Conservation (phyloP, 768 basidiomycete species). For the Boletus sp. region DNA sequence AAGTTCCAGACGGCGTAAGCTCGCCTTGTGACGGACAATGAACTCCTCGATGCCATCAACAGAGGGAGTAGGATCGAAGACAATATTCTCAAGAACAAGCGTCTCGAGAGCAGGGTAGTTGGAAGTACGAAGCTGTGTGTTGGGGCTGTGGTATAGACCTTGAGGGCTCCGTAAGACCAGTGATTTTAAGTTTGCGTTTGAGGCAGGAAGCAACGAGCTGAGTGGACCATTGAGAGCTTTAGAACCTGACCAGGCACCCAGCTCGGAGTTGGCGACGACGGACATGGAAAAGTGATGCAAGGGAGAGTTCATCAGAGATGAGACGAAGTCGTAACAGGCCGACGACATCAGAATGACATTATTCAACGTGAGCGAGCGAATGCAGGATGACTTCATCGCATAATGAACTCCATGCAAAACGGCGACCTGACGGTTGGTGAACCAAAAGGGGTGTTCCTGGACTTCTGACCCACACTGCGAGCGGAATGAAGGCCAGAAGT, state of each 20-base stretch:
- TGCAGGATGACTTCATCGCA: conserved; percentile 18
- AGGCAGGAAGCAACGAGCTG: conserved; percentile 23
- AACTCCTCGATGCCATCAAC: conserved; percentile 30
- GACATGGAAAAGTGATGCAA: conserved; percentile 31
- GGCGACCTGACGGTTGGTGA: conserved; percentile 28
- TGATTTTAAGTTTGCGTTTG: conserved; percentile 19
- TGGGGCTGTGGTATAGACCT: conserved; percentile 30
- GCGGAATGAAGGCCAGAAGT: conserved; percentile 33
- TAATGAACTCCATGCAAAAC: conserved; percentile 26
- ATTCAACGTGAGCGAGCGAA: conserved; percentile 25
- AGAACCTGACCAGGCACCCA: conserved; percentile 31
- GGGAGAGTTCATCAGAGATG: conserved; percentile 24
- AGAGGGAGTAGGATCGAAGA: conserved; percentile 25
- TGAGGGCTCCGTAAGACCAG: conserved; percentile 29
- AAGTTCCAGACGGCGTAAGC: conserved; percentile 24
- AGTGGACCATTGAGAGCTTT: conserved; percentile 28
- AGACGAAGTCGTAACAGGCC: conserved; percentile 28
- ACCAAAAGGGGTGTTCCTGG: conserved; percentile 32
- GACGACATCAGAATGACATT: conserved; percentile 28
- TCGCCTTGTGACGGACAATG: conserved; percentile 30
- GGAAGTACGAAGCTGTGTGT: conserved; percentile 17
- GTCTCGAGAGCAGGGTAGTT: conserved; percentile 28
- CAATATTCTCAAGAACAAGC: conserved; percentile 29
- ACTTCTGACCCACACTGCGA: conserved; percentile 23
- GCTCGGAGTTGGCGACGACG: conserved; percentile 31